Evolutionary conservation across 2,329 filamentous ascomycete species (phyloP).

Genomic region (Beauveria caledonica): DNA sequence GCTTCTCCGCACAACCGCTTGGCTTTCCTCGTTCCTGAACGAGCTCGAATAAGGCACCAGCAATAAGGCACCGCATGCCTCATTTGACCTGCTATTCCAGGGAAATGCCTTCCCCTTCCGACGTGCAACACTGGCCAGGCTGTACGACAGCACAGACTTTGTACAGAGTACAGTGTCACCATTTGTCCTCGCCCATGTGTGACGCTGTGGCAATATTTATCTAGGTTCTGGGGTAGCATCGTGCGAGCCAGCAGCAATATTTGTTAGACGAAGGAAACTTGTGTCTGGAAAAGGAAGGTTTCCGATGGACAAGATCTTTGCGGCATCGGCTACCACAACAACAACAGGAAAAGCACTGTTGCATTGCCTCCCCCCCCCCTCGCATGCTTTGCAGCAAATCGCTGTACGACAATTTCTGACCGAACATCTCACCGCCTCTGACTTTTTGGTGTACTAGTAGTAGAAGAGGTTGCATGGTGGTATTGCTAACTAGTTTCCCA

Average conservation of each 20-base stretch:
- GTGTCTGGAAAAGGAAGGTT: neutral
- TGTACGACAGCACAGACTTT: neutral
- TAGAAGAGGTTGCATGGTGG: neutral
- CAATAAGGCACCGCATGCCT: neutral
- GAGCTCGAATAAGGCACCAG: neutral
- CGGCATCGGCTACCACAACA: neutral
- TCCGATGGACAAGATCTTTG: neutral
- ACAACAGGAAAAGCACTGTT: too few species aligned
- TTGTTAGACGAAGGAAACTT: neutral
- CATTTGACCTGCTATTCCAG: neutral
- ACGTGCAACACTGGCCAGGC: neutral
- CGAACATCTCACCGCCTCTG: constrained; percentile 1
- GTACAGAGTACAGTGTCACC: too few species aligned
- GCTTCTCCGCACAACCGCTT: neutral
- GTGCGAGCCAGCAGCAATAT: neutral
- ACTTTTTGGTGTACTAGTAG: neutral
- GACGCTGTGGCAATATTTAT: neutral
- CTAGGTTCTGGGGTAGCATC: neutral
- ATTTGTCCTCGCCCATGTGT: neutral
- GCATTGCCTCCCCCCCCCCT: too few species aligned
- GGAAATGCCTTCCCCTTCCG: neutral
- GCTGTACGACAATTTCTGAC: neutral
- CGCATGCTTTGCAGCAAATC: too few species aligned
- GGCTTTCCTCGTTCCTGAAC: neutral
- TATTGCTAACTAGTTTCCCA: neutral